Conservation (phyloP, 331 rosid species). For the Telfairia occidentalis region DNA sequence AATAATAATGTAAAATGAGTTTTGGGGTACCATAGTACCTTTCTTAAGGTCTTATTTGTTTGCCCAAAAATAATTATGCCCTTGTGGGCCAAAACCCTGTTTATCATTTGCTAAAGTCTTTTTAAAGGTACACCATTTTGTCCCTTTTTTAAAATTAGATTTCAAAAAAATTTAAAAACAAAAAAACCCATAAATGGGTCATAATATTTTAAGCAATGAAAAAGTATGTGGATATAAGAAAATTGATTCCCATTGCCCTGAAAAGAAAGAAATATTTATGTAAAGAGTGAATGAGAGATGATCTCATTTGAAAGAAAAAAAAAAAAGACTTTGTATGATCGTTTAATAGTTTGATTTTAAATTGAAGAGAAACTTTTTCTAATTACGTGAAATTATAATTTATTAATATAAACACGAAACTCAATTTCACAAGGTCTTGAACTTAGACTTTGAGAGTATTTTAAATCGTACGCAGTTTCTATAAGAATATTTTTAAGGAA, state of each 20-base stretch:
- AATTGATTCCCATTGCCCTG: background rate
- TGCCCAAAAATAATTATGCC: background rate
- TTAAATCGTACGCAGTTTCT: background rate
- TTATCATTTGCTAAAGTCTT: background rate
- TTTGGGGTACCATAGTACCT: constrained; percentile 7
- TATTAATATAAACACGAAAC: background rate
- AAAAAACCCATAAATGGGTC: background rate
- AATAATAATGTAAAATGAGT: background rate
- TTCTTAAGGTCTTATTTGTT: constrained; percentile 4
- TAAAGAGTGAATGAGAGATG: background rate
- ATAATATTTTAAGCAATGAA: background rate
- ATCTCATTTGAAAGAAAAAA: background rate
- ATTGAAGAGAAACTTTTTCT: background rate
- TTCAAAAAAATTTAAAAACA: background rate
- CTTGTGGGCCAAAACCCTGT: background rate
- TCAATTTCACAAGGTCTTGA: background rate
- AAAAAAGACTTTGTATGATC: background rate
- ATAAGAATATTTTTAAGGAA: background rate
- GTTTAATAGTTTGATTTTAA: background rate
- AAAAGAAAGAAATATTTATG: background rate
- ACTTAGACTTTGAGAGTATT: background rate
- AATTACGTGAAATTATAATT: background rate
- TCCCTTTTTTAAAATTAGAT: background rate
- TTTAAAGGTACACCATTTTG: constrained; percentile 3
- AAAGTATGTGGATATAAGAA: background rate